These are phyloP conservation scores for Phytophthora foliorum DNA, from an alignment of 352 stramenopile genomes.

Conservation along the genomic window DNA sequence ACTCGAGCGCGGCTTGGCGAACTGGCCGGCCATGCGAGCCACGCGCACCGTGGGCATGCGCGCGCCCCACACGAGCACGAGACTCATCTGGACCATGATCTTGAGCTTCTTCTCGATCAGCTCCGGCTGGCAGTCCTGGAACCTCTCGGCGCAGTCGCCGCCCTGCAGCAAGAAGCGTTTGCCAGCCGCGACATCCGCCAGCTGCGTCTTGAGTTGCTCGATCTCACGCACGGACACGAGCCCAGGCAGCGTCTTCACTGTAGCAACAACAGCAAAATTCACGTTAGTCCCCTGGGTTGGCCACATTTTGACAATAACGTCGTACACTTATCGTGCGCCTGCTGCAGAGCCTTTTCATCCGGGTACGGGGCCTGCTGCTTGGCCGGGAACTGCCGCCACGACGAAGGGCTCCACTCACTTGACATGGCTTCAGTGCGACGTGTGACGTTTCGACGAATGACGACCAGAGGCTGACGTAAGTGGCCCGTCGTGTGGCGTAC, in stretches of 20 bases:
- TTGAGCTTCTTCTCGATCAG: slow-evolving; percentile 94
- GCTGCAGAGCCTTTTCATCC: slow-evolving; percentile 74
- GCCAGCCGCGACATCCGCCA: slow-evolving; percentile 95
- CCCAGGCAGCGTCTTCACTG: slow-evolving; percentile 85
- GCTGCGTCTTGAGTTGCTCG: slow-evolving; percentile 88
- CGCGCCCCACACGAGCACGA: slow-evolving; percentile 97
- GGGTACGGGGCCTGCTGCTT: slow-evolving; percentile 89
- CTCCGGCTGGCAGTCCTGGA: slow-evolving; percentile 92
- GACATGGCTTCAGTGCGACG: slow-evolving; percentile 18
- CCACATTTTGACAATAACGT: not conserved
- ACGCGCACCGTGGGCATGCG: slow-evolving; percentile 97
- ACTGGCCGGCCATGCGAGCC: slow-evolving; percentile 98
- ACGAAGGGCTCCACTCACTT: slow-evolving; percentile 74
- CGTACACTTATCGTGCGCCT: slow-evolving; percentile 77
- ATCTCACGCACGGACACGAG: slow-evolving; percentile 98
- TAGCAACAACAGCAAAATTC: slow-evolving; percentile 44
- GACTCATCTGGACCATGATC: slow-evolving; percentile 98
- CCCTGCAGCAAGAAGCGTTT: slow-evolving; percentile 99
- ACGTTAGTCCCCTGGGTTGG: slow-evolving; percentile 14
- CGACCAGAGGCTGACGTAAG: slow-evolving; percentile 27
- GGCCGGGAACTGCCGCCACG: slow-evolving; percentile 79
- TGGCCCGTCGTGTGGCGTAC: not conserved
- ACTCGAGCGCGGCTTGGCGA: slow-evolving; percentile 97
- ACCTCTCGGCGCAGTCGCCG: slow-evolving; percentile 98
- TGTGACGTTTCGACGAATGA: slow-evolving; percentile 29